Evolutionary conservation across 371 early-diverging fungal species (phyloP).

Genomic region (Rhizopus arrhizus): DNA sequence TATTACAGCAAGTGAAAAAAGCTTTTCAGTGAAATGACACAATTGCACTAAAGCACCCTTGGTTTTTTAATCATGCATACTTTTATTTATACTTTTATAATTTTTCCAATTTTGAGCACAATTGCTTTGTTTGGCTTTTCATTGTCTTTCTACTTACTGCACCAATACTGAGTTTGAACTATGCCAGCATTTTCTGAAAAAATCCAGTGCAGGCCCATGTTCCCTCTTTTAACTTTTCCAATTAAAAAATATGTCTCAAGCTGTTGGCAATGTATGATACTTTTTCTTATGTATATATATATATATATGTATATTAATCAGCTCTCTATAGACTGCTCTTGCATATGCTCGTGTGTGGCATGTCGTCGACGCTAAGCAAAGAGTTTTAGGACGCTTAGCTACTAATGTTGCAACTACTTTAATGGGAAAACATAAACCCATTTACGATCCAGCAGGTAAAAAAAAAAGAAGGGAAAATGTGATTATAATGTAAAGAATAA

Average conservation of each 20-base stretch:
- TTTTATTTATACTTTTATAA: no score
- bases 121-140: no score
- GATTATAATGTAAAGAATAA: background rate
- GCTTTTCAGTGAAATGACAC: no score
- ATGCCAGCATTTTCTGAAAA: no score
- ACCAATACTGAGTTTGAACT: no score
- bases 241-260: slow-evolving; percentile 57
- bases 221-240: background rate
- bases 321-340: slow-evolving; percentile 73
- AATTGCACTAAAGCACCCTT: no score
- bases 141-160: no score
- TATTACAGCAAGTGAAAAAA: no score
- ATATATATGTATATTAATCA: background rate
- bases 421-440: slow-evolving; percentile 97
- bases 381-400: slow-evolving; percentile 88
- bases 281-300: background rate
- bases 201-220: no score
- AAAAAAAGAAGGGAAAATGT: slow-evolving; percentile 1
- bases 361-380: slow-evolving; percentile 89
- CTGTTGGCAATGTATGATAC: slow-evolving; percentile 62
- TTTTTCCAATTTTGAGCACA: no score
- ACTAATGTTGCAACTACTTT: slow-evolving; percentile 89
- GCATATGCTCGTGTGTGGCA: slow-evolving; percentile 96
- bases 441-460: slow-evolving; percentile 88
- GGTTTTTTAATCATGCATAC: no score